These are phyloP conservation scores for Mortierella sp. DNA, from an alignment of 371 early-diverging fungal genomes.

Conservation along the genomic window DNA sequence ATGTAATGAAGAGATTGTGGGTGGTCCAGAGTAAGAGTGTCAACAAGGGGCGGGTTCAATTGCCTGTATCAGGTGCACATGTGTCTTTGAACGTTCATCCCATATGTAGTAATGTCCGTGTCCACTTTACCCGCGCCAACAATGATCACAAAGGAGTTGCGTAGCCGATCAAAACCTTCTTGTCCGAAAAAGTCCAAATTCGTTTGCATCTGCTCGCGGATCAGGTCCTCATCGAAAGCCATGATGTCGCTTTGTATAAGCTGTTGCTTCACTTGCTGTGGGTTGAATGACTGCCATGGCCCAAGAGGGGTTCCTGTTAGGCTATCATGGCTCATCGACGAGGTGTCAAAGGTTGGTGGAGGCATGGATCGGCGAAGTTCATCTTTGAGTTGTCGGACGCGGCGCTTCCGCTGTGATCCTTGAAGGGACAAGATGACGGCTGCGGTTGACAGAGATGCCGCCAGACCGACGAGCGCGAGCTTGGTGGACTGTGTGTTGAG, in stretches of 20 bases:
- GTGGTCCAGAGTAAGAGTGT: too few relatives aligned
- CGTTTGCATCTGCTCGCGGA: slow-evolving; percentile 87
- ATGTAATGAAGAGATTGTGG: not conserved
- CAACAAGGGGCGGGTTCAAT: not conserved
- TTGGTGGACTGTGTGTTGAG: slow-evolving; percentile 31
- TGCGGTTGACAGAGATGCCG: slow-evolving; percentile 51
- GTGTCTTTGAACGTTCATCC: too few relatives aligned
- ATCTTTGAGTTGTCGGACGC: slow-evolving; percentile 40
- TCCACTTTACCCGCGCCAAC: slow-evolving; percentile 88
- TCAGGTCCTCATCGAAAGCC: slow-evolving; percentile 68
- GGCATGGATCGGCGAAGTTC: slow-evolving; percentile 39
- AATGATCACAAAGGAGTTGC: slow-evolving; percentile 86
- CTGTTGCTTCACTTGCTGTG: not conserved
- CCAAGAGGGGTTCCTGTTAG: too few relatives aligned
- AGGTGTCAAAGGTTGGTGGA: slow-evolving; percentile 27
- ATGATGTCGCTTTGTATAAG: slow-evolving; percentile 4
- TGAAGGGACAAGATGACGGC: slow-evolving; percentile 33
- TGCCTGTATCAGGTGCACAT: too few relatives aligned
- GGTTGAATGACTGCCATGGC: slow-evolving; percentile 4
- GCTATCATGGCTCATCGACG: too few relatives aligned
- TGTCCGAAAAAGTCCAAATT: slow-evolving; percentile 90
- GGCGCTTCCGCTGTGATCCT: slow-evolving; percentile 34
- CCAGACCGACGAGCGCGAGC: slow-evolving; percentile 33
- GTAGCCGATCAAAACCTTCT: slow-evolving; percentile 72
- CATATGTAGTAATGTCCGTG: too few relatives aligned